Evolutionary conservation across 1,284 basidiomycete species (phyloP).

Genomic region (Heimioporus punctisporus): DNA sequence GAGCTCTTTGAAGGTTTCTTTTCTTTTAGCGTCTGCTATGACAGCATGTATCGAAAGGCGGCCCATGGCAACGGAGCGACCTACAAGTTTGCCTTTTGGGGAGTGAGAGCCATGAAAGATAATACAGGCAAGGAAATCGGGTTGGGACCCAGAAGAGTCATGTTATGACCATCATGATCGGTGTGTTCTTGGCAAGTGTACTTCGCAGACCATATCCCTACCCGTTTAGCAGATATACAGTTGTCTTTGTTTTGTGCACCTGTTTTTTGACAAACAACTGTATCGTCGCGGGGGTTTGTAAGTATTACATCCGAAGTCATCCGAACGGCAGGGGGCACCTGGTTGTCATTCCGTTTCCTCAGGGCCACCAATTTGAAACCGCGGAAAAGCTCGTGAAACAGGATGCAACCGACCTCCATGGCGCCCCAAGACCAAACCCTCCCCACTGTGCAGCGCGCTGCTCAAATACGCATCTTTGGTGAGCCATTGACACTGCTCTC

Average conservation of each 20-base stretch:
- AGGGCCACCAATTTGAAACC: no score
- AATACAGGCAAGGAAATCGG: conserved; percentile 36
- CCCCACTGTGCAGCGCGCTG: conserved; percentile 50
- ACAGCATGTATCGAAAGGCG: conserved; percentile 35
- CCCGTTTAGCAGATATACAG: no score
- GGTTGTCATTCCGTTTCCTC: no score
- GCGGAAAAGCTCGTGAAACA: no score
- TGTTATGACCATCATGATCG: not conserved
- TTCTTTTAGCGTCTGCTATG: conserved; percentile 36
- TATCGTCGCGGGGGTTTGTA: no score
- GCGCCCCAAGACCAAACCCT: no score
- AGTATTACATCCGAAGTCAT: no score
- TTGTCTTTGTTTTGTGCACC: no score
- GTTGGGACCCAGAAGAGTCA: conserved; percentile 19
- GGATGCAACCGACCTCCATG: no score
- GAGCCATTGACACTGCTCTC: conserved; percentile 37
- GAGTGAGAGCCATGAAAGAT: conserved; percentile 37
- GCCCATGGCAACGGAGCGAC: conserved; percentile 34
- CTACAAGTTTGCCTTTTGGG: conserved; percentile 39
- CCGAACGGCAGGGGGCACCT: no score
- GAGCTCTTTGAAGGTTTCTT: conserved; percentile 41
- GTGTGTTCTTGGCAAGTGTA: not conserved
- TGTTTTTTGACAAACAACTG: no score
- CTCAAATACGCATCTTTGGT: conserved; percentile 42
- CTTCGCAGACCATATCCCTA: not conserved